Evolutionary conservation across 352 stramenopile species (phyloP).

Genomic region (Thraustochytrium striatum): DNA sequence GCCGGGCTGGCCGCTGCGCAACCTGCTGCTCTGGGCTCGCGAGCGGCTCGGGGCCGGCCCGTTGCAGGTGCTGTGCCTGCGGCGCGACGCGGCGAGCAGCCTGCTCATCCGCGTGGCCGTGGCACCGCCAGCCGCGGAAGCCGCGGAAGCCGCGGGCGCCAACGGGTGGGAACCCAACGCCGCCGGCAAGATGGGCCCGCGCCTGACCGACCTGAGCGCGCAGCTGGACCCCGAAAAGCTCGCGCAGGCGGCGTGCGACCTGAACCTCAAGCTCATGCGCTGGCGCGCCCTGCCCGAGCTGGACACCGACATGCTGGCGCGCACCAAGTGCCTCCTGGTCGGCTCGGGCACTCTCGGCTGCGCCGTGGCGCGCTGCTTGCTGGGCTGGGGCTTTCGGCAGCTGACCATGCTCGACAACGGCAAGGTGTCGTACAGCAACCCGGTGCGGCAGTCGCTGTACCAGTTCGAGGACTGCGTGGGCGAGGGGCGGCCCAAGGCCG

Average conservation of each 20-base stretch:
- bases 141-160: not conserved
- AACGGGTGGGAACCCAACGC: constrained; percentile 48
- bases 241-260: constrained; percentile 78
- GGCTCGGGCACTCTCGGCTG: constrained; percentile 94
- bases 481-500: constrained; percentile 73
- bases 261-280: constrained; percentile 98
- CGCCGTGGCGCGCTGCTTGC: constrained; percentile 83
- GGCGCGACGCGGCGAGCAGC: not conserved
- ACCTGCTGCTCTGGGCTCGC: constrained; percentile 64
- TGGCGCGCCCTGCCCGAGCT: constrained; percentile 92
- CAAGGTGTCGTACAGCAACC: constrained; percentile 94
- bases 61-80: constrained; percentile 23
- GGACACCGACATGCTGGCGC: constrained; percentile 78
- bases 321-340: constrained; percentile 89
- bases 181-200: constrained; percentile 46
- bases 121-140: not conserved
- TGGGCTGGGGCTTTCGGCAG: constrained; percentile 93
- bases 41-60: not conserved
- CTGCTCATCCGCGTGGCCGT: not conserved
- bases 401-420: constrained; percentile 97
- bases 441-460: constrained; percentile 93
- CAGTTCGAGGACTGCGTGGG: constrained; percentile 82
- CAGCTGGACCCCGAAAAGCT: constrained; percentile 47
- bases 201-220: constrained; percentile 46
- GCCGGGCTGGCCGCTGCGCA: constrained; percentile 78